These are phyloP conservation scores for Chrysosporium keratinophilum DNA, from an alignment of 2,329 filamentous ascomycete genomes.

Conservation along the genomic window DNA sequence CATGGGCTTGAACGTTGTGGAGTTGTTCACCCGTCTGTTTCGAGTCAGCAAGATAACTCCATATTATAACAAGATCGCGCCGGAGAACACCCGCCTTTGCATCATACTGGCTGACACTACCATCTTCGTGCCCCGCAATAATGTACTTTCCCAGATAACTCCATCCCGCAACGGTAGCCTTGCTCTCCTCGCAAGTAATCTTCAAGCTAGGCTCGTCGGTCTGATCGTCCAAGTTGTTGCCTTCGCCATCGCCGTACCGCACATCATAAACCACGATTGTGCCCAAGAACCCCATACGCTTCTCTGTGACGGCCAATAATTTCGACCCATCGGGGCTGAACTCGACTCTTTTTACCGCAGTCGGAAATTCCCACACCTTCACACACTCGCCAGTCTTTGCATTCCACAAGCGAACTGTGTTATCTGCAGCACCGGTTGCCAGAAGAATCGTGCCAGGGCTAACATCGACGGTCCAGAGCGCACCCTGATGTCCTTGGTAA, in stretches of 20 bases:
- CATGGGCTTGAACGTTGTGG: constrained; percentile 73
- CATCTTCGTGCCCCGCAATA: constrained; percentile 94
- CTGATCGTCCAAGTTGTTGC: constrained; percentile 59
- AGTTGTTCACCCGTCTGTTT: constrained; percentile 64
- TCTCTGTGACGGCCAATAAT: constrained; percentile 90
- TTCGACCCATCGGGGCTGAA: constrained; percentile 89
- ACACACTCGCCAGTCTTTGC: constrained; percentile 83
- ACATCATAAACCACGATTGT: constrained; percentile 91
- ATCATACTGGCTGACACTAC: constrained; percentile 82
- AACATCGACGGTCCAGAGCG: constrained; percentile 97
- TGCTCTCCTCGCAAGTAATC: constrained; percentile 91
- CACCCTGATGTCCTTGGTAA: constrained; percentile 93
- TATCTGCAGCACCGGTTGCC: constrained; percentile 92
- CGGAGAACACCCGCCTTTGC: constrained; percentile 53
- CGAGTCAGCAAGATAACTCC: neutral
- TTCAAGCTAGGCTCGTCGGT: constrained; percentile 68
- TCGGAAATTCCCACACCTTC: constrained; percentile 96
- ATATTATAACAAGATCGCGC: neutral
- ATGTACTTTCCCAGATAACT: constrained; percentile 92
- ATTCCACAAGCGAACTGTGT: constrained; percentile 96
- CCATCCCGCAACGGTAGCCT: constrained; percentile 95
- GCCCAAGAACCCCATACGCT: constrained; percentile 92
- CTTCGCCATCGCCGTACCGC: constrained; percentile 55
- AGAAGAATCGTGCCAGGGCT: constrained; percentile 85
- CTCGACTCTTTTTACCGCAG: constrained; percentile 93